A percentile compares a stretch with the other conserved stretches of the same genome.
phyloP scores from a whole-genome alignment of 257 asterid genomes.

The Euphrasia confusa region DNA sequence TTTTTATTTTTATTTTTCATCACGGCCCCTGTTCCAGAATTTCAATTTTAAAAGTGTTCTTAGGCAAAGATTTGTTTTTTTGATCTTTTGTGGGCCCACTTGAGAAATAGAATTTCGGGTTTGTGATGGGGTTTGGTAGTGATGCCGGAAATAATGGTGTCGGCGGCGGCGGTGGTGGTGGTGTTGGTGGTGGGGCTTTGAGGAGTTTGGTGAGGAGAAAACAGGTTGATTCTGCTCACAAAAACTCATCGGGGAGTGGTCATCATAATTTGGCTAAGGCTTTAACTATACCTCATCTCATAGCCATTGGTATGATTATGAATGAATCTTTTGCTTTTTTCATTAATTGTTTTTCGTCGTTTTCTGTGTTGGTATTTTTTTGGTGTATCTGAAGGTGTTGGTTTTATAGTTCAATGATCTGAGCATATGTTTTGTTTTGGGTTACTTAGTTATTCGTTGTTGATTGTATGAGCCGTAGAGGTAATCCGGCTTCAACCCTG shows the following conservation, averaged over 20 bases:
- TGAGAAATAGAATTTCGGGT: slow-evolving; percentile 21
- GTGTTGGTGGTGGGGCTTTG: slow-evolving; percentile 39
- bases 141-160: slow-evolving; percentile 33
- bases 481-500: no score
- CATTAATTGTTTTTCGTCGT: background rate
- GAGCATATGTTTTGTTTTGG: background rate
- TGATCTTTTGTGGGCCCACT: slow-evolving; percentile 21
- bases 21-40: background rate
- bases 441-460: no score
- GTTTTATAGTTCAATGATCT: background rate
- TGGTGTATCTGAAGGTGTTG: slow-evolving; percentile 5
- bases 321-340: background rate
- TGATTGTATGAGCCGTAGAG: no score
- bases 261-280: slow-evolving; percentile 63
- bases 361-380: slow-evolving; percentile 8
- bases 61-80: slow-evolving; percentile 22
- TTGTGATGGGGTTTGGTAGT: slow-evolving; percentile 37
- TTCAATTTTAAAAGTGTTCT: background rate
- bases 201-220: slow-evolving; percentile 77
- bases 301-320: slow-evolving; percentile 63
- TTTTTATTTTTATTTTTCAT: background rate
- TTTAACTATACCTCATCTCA: slow-evolving; percentile 70
- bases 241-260: slow-evolving; percentile 35
- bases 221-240: slow-evolving; percentile 70
- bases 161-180: slow-evolving; percentile 11